Conservation (phyloP, 2,329 filamentous ascomycete genomes). For the Botrytis squamosa region DNA sequence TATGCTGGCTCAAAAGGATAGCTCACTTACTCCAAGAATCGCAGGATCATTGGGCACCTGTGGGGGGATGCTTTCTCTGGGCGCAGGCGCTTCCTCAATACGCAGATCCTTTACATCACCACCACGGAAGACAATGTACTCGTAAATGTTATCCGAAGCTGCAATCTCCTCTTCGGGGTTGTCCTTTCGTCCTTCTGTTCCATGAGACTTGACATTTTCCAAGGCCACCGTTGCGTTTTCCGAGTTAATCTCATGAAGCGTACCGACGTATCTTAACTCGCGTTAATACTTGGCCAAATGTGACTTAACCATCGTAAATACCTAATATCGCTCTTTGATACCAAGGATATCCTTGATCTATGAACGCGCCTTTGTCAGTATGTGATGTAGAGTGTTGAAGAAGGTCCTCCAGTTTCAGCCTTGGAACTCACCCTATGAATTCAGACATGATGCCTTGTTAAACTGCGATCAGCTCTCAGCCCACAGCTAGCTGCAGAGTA, state of each 20-base stretch:
- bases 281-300: conserved; percentile 23
- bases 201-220: conserved; percentile 91
- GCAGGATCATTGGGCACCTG: conserved; percentile 91
- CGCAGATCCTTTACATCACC: conserved; percentile 98
- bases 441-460: conserved; percentile 50
- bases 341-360: conserved; percentile 91
- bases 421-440: conserved; percentile 56
- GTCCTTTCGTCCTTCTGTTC: conserved; percentile 84
- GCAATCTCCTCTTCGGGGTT: conserved; percentile 79
- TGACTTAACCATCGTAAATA: conserved; percentile 47
- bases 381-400: conserved; percentile 19
- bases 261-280: conserved; percentile 79
- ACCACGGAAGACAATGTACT: conserved; percentile 97
- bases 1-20: conserved; percentile 21
- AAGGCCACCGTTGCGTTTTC: conserved; percentile 95
- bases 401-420: conserved; percentile 23
- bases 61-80: conserved; percentile 72
- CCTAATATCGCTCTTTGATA: conserved; percentile 97
- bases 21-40: conserved; percentile 85
- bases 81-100: conserved; percentile 78
- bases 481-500: conserved; percentile 34
- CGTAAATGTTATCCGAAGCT: conserved; percentile 85
- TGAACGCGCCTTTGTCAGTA: conserved; percentile 32
- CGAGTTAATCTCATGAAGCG: conserved; percentile 96
- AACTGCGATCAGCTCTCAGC: conserved; percentile 38